Conservation (phyloP, 1,139 yeast genomes). For the Magnusiomyces starmeri region DNA sequence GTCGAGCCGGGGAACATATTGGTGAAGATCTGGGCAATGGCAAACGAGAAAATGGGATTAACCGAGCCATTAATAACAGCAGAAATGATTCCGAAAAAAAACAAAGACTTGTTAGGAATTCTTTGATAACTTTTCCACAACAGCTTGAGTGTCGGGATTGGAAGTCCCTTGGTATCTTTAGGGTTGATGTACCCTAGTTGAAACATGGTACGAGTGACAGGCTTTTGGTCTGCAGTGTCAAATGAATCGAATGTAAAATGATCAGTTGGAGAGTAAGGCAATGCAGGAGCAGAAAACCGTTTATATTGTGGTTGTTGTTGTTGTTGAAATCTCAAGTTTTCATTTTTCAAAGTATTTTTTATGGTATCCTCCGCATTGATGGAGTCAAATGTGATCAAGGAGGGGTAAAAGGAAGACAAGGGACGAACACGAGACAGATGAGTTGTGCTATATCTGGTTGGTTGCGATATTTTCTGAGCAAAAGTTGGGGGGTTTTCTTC, state of each 20-base stretch:
- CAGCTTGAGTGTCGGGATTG: constrained; percentile 11
- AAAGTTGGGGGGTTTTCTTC: background rate
- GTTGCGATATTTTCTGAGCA: background rate
- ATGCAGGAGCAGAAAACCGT: background rate
- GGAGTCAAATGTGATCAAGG: constrained; percentile 2
- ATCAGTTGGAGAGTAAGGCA: background rate
- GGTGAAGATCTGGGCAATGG: constrained; percentile 54
- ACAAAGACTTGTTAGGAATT: constrained; percentile 32
- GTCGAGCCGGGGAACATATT: constrained; percentile 30
- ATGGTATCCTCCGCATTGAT: background rate
- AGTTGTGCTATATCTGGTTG: background rate
- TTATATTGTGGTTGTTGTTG: background rate
- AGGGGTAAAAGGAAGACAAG: constrained; percentile 2
- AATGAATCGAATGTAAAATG: background rate
- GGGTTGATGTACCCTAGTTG: constrained; percentile 1
- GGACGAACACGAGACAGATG: constrained; percentile 4
- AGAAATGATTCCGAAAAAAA: constrained; percentile 46
- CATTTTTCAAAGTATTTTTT: background rate
- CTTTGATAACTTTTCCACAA: constrained; percentile 13
- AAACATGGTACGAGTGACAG: background rate
- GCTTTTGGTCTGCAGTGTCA: background rate
- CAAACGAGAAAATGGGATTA: constrained; percentile 72
- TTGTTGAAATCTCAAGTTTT: too few species aligned
- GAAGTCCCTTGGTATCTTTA: constrained; percentile 2
- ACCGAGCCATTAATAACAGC: constrained; percentile 54